phyloP scores from a whole-genome alignment of 1,139 yeast species.

The Candida sp. region DNA sequence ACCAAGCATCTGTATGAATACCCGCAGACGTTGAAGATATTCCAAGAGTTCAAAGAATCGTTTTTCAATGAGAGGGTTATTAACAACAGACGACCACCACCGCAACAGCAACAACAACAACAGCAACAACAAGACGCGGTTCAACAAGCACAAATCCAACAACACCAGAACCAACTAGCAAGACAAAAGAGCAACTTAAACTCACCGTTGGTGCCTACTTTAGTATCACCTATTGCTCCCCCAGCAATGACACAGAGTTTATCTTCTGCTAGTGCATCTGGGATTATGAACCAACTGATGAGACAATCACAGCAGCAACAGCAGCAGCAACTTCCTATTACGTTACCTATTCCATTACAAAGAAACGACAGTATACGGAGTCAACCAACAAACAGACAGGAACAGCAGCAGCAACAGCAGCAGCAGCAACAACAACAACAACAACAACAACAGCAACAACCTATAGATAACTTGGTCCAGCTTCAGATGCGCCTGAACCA shows the following conservation, averaged over 20 bases:
- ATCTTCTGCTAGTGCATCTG: neutral
- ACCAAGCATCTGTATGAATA: conserved; percentile 48
- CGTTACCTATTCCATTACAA: neutral
- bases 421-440: conserved; percentile 5
- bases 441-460: conserved; percentile 4
- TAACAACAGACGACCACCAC: conserved; percentile 33
- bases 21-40: conserved; percentile 51
- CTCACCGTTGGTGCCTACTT: conserved; percentile 17
- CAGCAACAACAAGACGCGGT: conserved; percentile 12
- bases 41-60: conserved; percentile 53
- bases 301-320: conserved; percentile 1
- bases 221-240: conserved; percentile 11
- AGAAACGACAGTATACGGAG: neutral
- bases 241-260: neutral
- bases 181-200: neutral
- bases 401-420: too few relatives aligned
- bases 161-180: conserved; percentile 13
- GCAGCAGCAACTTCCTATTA: conserved; percentile 7
- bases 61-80: conserved; percentile 54
- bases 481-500: conserved; percentile 8
- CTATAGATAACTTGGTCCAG: conserved; percentile 6
- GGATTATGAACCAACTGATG: neutral
- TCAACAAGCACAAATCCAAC: conserved; percentile 13
- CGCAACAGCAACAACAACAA: conserved; percentile 17
- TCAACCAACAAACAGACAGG: neutral